phyloP scores from a whole-genome alignment of 805 yeast genomes.

The Candida hungchunana region DNA sequence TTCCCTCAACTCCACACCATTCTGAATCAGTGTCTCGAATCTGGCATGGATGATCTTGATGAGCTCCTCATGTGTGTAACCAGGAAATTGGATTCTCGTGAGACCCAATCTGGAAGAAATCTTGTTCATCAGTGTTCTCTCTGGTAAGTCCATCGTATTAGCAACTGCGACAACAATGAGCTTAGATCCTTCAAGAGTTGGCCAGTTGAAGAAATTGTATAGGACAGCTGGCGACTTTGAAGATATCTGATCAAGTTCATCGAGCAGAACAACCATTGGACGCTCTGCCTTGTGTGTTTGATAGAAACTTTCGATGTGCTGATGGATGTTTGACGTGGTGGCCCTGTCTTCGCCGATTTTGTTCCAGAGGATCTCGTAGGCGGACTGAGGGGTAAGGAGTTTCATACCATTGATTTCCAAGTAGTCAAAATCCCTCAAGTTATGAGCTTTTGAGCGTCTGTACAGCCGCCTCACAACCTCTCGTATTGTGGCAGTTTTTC shows the following conservation, averaged over 20 bases:
- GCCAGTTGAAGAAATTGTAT: constrained; percentile 98
- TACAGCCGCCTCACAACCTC: constrained; percentile 75
- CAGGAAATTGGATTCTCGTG: constrained; percentile 80
- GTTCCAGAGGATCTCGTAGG: constrained; percentile 82
- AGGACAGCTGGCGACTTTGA: constrained; percentile 78
- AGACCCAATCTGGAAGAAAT: constrained; percentile 89
- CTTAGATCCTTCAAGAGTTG: constrained; percentile 73
- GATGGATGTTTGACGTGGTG: constrained; percentile 48
- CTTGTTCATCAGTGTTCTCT: constrained; percentile 79
- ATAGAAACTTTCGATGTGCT: constrained; percentile 67
- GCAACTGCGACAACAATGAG: constrained; percentile 90
- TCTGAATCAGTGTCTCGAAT: constrained; percentile 43
- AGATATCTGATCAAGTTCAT: constrained; percentile 90
- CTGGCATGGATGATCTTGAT: constrained; percentile 70
- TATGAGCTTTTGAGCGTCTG: constrained; percentile 33
- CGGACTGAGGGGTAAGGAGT: constrained; percentile 68
- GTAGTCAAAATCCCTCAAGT: constrained; percentile 54
- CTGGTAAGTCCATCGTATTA: constrained; percentile 96
- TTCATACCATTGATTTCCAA: constrained; percentile 91
- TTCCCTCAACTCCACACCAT: constrained; percentile 37
- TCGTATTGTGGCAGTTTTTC: constrained; percentile 90
- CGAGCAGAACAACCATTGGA: constrained; percentile 69
- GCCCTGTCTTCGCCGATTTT: constrained; percentile 52
- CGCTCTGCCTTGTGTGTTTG: constrained; percentile 27
- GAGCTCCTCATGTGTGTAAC: constrained; percentile 79